Evolutionary conservation across 192 early-diverging fungal genomes (phyloP).

Genomic region (Gamsiella multidivaricata): DNA sequence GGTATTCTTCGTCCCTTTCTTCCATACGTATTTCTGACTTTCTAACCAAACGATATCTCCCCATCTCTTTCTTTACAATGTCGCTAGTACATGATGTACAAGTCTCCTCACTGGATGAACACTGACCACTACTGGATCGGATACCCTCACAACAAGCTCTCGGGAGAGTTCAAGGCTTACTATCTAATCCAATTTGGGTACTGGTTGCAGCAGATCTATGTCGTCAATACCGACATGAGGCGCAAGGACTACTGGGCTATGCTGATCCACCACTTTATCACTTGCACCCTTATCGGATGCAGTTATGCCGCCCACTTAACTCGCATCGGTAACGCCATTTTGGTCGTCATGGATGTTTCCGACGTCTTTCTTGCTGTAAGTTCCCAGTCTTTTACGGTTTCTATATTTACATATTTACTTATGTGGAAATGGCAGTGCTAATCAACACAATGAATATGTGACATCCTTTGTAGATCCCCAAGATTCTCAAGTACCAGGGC

Average conservation of each 20-base stretch:
- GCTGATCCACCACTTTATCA: slow-evolving; percentile 82
- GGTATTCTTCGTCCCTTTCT: too few species aligned
- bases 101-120: slow-evolving; percentile 78
- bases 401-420: neutral
- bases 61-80: neutral
- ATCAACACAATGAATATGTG: neutral
- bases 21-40: too few species aligned
- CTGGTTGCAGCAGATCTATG: slow-evolving; percentile 85
- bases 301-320: slow-evolving; percentile 78
- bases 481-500: slow-evolving; percentile 81
- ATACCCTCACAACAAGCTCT: slow-evolving; percentile 73
- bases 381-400: slow-evolving; percentile 7
- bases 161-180: slow-evolving; percentile 72
- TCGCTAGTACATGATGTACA: slow-evolving; percentile 70
- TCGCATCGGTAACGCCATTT: slow-evolving; percentile 82
- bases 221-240: slow-evolving; percentile 75
- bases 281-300: slow-evolving; percentile 70
- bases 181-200: slow-evolving; percentile 82
- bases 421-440: neutral
- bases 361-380: slow-evolving; percentile 81
- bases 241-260: slow-evolving; percentile 81
- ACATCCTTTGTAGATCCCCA: slow-evolving; percentile 64
- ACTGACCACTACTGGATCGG: slow-evolving; percentile 74
- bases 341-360: slow-evolving; percentile 82
- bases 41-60: too few species aligned